Conservation (phyloP, 768 basidiomycete genomes). For the Suillus spraguei region DNA sequence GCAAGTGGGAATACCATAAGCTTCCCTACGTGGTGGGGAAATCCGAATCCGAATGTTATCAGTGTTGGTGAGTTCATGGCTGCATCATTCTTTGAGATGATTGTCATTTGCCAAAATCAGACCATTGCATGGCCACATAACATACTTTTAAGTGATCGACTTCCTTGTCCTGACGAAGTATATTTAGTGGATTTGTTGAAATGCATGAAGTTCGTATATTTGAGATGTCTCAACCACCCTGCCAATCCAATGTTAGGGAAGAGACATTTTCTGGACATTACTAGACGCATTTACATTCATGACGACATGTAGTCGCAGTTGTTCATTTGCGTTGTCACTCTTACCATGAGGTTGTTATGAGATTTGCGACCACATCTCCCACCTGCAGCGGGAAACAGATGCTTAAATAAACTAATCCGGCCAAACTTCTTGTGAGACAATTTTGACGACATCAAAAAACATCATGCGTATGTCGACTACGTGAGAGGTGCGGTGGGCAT, state of each 20-base stretch:
- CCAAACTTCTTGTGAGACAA: not conserved
- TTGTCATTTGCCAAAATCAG: not conserved
- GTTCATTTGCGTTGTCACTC: no score
- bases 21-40: constrained; percentile 51
- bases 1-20: constrained; percentile 44
- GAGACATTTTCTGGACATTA: not conserved
- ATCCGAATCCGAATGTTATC: constrained; percentile 21
- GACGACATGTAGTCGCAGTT: not conserved
- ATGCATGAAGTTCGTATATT: not conserved
- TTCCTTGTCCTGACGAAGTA: not conserved
- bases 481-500: not conserved
- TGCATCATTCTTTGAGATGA: not conserved
- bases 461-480: not conserved
- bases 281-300: not conserved
- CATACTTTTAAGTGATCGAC: not conserved
- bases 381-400: not conserved
- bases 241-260: not conserved
- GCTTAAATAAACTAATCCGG: not conserved
- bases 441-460: constrained; percentile 6
- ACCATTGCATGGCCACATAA: constrained; percentile 7
- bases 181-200: not conserved
- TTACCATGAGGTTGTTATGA: not conserved
- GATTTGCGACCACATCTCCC: not conserved
- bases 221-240: not conserved
- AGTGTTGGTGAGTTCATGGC: constrained; percentile 15